These are phyloP conservation scores for Protomyces gravidus DNA, from an alignment of 1,139 yeast species.

Conservation along the genomic window DNA sequence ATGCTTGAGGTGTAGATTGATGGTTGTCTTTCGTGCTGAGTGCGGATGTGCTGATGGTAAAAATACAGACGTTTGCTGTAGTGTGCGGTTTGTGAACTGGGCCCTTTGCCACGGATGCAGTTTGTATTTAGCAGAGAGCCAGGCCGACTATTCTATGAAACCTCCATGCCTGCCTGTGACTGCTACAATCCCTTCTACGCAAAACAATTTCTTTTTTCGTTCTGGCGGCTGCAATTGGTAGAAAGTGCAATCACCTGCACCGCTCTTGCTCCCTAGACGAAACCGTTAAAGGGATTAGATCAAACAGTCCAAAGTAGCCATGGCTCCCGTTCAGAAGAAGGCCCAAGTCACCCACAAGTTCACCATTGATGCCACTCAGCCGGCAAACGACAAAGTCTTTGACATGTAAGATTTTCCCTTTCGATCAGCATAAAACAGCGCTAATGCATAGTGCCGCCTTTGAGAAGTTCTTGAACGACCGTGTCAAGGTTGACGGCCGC, in stretches of 20 bases:
- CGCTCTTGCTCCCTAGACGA: not conserved
- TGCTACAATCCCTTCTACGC: too few species aligned
- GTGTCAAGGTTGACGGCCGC: slow-evolving; percentile 97
- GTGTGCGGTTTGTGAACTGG: too few species aligned
- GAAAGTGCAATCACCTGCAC: too few species aligned
- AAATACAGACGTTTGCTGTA: too few species aligned
- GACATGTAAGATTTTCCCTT: slow-evolving; percentile 53
- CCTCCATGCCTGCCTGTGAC: too few species aligned
- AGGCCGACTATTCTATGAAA: too few species aligned
- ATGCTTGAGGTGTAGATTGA: not conserved
- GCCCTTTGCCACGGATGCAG: too few species aligned
- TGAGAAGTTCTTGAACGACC: slow-evolving; percentile 97
- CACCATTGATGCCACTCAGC: slow-evolving; percentile 95
- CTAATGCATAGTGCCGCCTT: slow-evolving; percentile 57
- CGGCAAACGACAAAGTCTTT: slow-evolving; percentile 87
- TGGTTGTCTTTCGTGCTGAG: too few species aligned
- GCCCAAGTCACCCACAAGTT: slow-evolving; percentile 63
- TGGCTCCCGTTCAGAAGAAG: slow-evolving; percentile 27
- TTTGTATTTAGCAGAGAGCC: too few species aligned
- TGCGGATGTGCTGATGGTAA: too few species aligned
- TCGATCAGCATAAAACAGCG: not conserved
- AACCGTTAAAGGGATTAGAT: slow-evolving; percentile 32
- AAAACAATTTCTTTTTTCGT: too few species aligned
- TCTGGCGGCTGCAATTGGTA: too few species aligned
- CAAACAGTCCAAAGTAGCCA: slow-evolving; percentile 38